Evolutionary conservation across 23 red algal genomes (phyloP).

Genomic region (Gracilariopsis chorda): DNA sequence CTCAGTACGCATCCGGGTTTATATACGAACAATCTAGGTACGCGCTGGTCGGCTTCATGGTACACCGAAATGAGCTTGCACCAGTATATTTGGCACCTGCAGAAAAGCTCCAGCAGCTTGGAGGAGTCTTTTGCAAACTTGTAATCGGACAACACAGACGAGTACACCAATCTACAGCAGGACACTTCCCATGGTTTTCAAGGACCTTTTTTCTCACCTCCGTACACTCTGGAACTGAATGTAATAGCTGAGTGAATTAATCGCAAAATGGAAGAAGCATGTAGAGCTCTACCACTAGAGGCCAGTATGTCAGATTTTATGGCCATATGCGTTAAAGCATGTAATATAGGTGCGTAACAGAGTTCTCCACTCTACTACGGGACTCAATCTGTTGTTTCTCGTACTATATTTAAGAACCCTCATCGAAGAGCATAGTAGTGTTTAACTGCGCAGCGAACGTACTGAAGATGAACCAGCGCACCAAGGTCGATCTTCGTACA

Average conservation of each 20-base stretch:
- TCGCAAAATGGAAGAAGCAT: background rate
- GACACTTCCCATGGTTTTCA: background rate
- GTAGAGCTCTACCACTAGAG: background rate
- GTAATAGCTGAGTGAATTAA: slow-evolving; percentile 7
- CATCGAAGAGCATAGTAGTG: too few relatives aligned
- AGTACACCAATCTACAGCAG: background rate
- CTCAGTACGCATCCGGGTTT: slow-evolving; percentile 9
- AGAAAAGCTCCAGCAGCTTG: background rate
- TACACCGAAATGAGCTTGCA: background rate
- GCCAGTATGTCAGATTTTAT: background rate
- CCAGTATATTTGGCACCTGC: background rate
- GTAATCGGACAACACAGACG: background rate
- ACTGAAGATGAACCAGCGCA: too few relatives aligned
- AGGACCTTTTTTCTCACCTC: background rate
- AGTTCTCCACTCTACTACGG: background rate
- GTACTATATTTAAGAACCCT: too few relatives aligned
- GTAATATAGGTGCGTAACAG: background rate
- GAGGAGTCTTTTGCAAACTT: background rate
- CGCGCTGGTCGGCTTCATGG: background rate
- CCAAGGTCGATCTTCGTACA: too few relatives aligned
- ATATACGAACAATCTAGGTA: background rate
- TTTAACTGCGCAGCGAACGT: too few relatives aligned
- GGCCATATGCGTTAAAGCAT: background rate
- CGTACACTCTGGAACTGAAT: slow-evolving; percentile 10
- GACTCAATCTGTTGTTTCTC: background rate